Base-by-base conservation (phyloP, 306 rosid species). In the Vicia faba region DNA sequence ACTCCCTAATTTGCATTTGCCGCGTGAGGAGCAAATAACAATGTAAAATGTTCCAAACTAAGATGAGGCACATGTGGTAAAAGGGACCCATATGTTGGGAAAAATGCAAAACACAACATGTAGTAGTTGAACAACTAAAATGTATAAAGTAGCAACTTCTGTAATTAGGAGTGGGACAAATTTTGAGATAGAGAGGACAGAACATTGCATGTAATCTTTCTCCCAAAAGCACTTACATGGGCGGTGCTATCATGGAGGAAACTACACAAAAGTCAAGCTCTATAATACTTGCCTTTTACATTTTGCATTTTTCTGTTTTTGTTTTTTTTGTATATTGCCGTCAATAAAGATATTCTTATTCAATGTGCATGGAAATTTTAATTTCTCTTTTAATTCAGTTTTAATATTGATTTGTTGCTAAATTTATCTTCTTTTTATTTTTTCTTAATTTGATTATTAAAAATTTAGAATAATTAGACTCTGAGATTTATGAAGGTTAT, bases 81-180 rank as follows among this genome's bases (percentile, higher is more conserved):
- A 31, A 68, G 72, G 91, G 86, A 45, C 79, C 89, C 85, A 85
- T 81, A 38, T 71, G 87, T 66, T 79, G 70, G 81, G 73, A 64
- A 69, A 79, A 81, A 59, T 73, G 76, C 74, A 63, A 14, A 49
- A 65, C 85, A 84, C 26, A 51, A 57, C 73, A 45, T 72, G 74
- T 29, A 38, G 23, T 61, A 38, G 23, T 61, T 70, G 56, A 70
- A 70, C 66, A 61, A 28, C 57, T 79, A 61, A 48, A 53, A 36
- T 51, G 67, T 51, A 78, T 50, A 54, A 64, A 61, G 8, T 38
- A 71, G 50, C 58, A 53, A 46, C 66, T 71, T 86, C 70, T 80
- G 48, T 71, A 40, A 38, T 77, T 68, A 51, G 59, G 70, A 81
- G 35, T 53, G 50, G 14, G 89, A 72, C 80, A 80, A 68, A 84